Evolutionary conservation across 257 asterid species (phyloP), one percentile per base, ranked within the genome.

Genomic region (Euphrasia confusa): DNA sequence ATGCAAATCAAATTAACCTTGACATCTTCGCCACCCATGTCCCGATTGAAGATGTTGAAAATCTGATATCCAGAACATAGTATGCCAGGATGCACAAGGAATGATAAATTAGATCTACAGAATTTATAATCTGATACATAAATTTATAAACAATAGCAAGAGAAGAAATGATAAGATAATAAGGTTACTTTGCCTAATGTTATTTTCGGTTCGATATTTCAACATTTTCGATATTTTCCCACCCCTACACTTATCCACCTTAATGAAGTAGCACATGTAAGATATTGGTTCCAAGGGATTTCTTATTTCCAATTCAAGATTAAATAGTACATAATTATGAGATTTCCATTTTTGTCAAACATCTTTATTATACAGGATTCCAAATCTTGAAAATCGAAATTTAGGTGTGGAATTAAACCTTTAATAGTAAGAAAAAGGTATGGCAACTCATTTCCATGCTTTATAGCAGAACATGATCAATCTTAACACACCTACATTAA

Each of bases 21-120:
- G 64, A 88, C 82, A 61, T 86, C 90, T 73, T 78, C 85, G 52
- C 96, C 98, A 21, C 88, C 84, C 79, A 90, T 74, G 74, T 80
- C 83, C 58, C 77, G 68, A 56, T 75, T 70, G 77, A 84, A 83
- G 40, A 79, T 72, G 79, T 72, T 70, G 72, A 85, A 79, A 61
- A 84, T 73, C 99, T 92, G 86, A 65, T 59, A 59, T 60, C 75
- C 80, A 71, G 24, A 28, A 47, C 26, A 70, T n/a, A 59, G 52
- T 45, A 64, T 47, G 68, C 54, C 52, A 55, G 55, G 74, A 59
- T 62, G 74, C 26, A 60, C 30, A 69, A 77, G 12, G 56, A 61
- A 68, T 9, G 15, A 53, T 58, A 35, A 50, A 61, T 71, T 67
- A 74, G 77, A 73, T 55, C 52, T 57, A 65, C 33, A 28, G 52